Evolutionary conservation across 768 basidiomycete species (phyloP), one percentile per base, ranked within the genome.

Genomic region (Collybia sordida): DNA sequence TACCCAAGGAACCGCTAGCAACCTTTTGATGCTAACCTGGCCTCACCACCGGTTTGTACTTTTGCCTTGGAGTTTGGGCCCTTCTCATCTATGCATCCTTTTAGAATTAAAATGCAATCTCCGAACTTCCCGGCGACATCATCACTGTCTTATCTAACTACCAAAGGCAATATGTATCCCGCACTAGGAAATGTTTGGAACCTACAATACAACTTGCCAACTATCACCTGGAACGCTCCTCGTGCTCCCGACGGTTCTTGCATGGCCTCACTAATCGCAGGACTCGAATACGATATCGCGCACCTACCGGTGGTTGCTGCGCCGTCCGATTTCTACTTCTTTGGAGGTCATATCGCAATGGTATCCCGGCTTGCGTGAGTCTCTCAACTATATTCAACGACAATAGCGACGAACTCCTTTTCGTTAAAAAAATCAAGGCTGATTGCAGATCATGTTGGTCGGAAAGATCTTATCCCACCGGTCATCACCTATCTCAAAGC

Each of bases 271-370:
- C 52, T 70, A 4, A 61, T 65, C n/a, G 64, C 65, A 35, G 65
- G 64, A 9, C 57, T 70, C 15, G 73, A 79, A 57, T 75, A 75
- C 53, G 81, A 81, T 54, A 73, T 78, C 31, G 64, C 71, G 18
- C 74, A 82, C 54, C 71, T 84, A 37, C 59, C 78, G 15, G 60
- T 70, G 4, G 67, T 70, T 19, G 72, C 75, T 6, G 75, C 74
- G 21, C 71, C 78, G 21, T 61, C 58, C 3, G 68, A 70, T 43
- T 70, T 68, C 44, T 70, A 70, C 45, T 64, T 54, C 44, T 70
- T 66, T 57, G 67, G 68, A 24, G 64, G 65, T 25, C 52, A 47
- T 3, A 59, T 65, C 34, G 67, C 59, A 24, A 57, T 57, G 12
- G 57, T 60, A 8, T 59, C 64, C 17, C 58, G 67, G 25, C 51